phyloP scores from a whole-genome alignment of 2,329 filamentous ascomycete species.

The Coniochaeta hoffmannii region DNA sequence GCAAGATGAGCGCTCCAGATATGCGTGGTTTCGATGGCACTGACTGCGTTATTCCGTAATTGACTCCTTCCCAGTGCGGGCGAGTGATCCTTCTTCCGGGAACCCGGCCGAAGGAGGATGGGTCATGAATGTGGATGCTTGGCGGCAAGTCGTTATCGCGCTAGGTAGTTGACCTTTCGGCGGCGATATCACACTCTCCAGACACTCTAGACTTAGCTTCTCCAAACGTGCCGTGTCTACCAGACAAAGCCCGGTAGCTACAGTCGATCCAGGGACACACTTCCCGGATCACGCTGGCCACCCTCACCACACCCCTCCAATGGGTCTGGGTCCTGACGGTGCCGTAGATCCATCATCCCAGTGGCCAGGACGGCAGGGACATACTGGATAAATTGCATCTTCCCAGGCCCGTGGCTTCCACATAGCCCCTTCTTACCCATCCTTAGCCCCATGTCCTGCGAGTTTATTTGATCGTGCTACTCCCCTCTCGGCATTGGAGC shows the following conservation, averaged over 20 bases:
- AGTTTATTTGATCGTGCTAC: constrained; percentile 1
- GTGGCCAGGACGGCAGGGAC: background rate
- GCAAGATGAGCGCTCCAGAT: background rate
- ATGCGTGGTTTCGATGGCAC: background rate
- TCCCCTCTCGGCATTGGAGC: background rate
- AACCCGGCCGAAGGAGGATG: background rate
- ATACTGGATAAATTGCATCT: constrained; percentile 1
- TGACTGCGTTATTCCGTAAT: background rate
- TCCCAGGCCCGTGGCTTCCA: background rate
- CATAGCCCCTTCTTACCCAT: background rate
- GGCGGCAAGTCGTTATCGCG: constrained; percentile 2
- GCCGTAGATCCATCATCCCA: too few relatives aligned
- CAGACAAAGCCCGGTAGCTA: constrained; percentile 1
- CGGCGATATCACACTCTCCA: background rate
- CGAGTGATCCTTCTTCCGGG: background rate
- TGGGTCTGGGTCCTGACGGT: background rate
- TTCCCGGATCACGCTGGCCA: background rate
- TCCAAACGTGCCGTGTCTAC: background rate
- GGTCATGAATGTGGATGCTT: background rate
- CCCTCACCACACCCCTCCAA: background rate
- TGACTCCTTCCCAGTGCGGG: background rate
- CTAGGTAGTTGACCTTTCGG: background rate
- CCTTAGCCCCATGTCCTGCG: background rate
- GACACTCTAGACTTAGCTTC: too few relatives aligned
- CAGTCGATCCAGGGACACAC: background rate